These are phyloP conservation scores for Amorphotheca resinae DNA, from an alignment of 495 filamentous ascomycete genomes.

Conservation along the genomic window DNA sequence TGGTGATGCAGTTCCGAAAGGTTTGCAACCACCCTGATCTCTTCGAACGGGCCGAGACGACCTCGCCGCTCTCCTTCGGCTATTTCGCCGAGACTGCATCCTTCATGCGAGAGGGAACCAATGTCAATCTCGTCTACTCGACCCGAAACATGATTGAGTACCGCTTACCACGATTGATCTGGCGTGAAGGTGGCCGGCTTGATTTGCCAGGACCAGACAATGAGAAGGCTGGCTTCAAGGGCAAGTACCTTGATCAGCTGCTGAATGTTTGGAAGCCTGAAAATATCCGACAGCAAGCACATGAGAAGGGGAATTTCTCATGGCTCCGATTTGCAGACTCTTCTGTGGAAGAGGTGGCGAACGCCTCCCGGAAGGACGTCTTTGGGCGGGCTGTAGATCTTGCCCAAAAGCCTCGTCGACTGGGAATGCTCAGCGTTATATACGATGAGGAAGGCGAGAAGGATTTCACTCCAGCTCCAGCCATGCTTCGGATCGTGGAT, in stretches of 20 bases:
- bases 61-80: constrained; percentile 68
- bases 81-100: constrained; percentile 89
- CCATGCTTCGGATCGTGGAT: constrained; percentile 67
- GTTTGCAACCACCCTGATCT: constrained; percentile 98
- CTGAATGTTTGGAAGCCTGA: constrained; percentile 85
- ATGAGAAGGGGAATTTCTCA: constrained; percentile 57
- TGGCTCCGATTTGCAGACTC: constrained; percentile 81
- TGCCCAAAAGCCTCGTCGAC: constrained; percentile 12
- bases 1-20: constrained; percentile 99
- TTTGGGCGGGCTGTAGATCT: constrained; percentile 47
- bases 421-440: constrained; percentile 34
- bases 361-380: constrained; percentile 45
- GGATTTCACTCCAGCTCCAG: constrained; percentile 53
- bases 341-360: constrained; percentile 57
- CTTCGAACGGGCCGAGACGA: constrained; percentile 87
- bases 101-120: constrained; percentile 77
- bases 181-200: constrained; percentile 60
- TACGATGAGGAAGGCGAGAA: constrained; percentile 48
- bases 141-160: constrained; percentile 79
- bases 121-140: constrained; percentile 74
- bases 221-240: constrained; percentile 57
- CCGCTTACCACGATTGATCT: constrained; percentile 65
- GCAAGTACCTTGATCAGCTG: constrained; percentile 58
- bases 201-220: constrained; percentile 68
- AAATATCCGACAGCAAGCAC: constrained; percentile 49